Percentiles rank a stretch among this genome's conserved stretches.
phyloP scores from a whole-genome alignment of 2,329 filamentous ascomycete species.

The Endothia cerciana region DNA sequence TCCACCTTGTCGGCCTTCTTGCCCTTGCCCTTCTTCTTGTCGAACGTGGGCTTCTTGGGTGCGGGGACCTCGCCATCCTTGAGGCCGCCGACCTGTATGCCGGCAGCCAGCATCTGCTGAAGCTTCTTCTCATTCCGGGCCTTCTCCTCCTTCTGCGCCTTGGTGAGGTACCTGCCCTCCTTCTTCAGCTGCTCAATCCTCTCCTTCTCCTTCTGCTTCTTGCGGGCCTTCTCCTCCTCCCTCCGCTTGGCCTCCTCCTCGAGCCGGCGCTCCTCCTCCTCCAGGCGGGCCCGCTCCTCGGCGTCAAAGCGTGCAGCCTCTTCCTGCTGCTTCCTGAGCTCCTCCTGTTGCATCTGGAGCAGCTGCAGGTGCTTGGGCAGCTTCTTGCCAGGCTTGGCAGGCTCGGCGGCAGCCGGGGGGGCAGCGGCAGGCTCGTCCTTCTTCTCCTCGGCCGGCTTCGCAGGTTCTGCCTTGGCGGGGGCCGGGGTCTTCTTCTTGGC shows the following conservation, averaged over 20 bases:
- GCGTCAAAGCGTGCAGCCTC: conserved; percentile 61
- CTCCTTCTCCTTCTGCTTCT: conserved; percentile 87
- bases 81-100: conserved; percentile 70
- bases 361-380: conserved; percentile 72
- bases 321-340: conserved; percentile 67
- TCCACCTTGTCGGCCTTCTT: conserved; percentile 66
- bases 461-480: conserved; percentile 54
- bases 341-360: conserved; percentile 83
- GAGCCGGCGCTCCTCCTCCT: conserved; percentile 66
- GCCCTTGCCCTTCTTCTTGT: conserved; percentile 68
- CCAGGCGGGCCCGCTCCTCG: conserved; percentile 58
- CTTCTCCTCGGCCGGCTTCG: conserved; percentile 57
- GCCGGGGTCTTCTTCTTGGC: conserved; percentile 77
- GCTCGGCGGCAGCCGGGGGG: conserved; percentile 39
- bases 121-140: conserved; percentile 77
- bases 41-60: conserved; percentile 70
- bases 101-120: conserved; percentile 82
- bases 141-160: conserved; percentile 83
- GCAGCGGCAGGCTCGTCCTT: conserved; percentile 45
- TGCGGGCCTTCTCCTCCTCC: conserved; percentile 74
- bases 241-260: conserved; percentile 71
- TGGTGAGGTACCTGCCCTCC: conserved; percentile 84
- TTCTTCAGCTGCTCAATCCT: conserved; percentile 86
- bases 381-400: conserved; percentile 72
- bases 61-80: conserved; percentile 57